Conservation (phyloP, 2,329 filamentous ascomycete genomes). For the Talaromyces piceae region DNA sequence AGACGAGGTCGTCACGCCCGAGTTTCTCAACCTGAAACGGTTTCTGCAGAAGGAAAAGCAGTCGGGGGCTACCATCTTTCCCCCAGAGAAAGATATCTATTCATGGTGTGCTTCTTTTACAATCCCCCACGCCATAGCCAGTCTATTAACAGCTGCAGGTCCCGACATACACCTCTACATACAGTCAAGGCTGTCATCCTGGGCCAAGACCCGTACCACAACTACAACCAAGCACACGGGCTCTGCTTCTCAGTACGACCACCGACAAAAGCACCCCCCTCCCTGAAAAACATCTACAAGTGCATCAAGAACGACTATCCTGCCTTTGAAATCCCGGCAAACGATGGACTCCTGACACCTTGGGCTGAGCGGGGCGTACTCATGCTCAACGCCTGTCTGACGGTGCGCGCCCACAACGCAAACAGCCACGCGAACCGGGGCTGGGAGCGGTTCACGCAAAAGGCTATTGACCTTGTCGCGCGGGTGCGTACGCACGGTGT, state of each 20-base stretch:
- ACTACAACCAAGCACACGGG: constrained; percentile 88
- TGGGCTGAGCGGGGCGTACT: constrained; percentile 94
- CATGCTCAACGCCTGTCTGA: constrained; percentile 89
- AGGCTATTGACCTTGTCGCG: constrained; percentile 79
- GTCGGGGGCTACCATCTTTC: constrained; percentile 72
- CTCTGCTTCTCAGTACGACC: constrained; percentile 91
- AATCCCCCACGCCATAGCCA: constrained; percentile 15
- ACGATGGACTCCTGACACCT: constrained; percentile 71
- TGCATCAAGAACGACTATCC: constrained; percentile 85
- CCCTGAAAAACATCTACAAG: constrained; percentile 88
- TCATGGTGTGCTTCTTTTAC: constrained; percentile 59
- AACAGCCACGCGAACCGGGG: constrained; percentile 79
- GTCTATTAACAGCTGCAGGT: constrained; percentile 59
- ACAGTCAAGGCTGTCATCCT: constrained; percentile 87
- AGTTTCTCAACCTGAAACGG: constrained; percentile 80
- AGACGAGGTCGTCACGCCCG: constrained; percentile 68
- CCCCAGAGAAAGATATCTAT: constrained; percentile 82
- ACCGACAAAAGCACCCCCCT: constrained; percentile 80
- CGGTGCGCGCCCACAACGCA: constrained; percentile 80
- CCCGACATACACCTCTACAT: constrained; percentile 80
- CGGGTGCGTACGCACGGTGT: constrained; percentile 71
- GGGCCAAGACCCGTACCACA: constrained; percentile 97
- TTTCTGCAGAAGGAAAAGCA: constrained; percentile 75
- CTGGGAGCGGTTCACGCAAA: constrained; percentile 91
- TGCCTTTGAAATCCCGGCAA: constrained; percentile 64